Conservation (phyloP, 208 protist species). For the Acanthamoeba triangularis region DNA sequence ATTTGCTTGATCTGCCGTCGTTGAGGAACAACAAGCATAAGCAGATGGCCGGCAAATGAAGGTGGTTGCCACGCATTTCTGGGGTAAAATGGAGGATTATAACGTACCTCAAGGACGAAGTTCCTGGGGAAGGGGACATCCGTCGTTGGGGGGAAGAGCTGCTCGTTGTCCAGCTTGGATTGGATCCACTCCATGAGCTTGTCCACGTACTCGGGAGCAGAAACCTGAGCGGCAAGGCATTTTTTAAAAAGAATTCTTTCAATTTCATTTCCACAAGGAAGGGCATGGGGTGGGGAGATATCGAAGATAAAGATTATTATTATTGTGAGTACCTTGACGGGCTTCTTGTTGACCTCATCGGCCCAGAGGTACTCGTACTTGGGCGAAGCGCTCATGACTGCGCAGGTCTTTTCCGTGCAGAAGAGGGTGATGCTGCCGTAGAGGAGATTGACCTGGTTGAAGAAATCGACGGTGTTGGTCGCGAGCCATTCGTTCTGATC, state of each 20-base stretch:
- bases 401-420: conserved; percentile 97
- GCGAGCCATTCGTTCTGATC: conserved; percentile 99
- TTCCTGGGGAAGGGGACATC: conserved; percentile 91
- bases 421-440: conserved; percentile 99
- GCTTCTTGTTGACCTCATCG: conserved; percentile 92
- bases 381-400: conserved; percentile 97
- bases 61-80: neutral
- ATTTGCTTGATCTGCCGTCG: conserved; percentile 88
- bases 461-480: conserved; percentile 99
- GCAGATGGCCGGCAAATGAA: too few species aligned
- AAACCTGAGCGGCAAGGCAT: conserved; percentile 96
- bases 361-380: conserved; percentile 98
- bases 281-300: too few species aligned
- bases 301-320: neutral
- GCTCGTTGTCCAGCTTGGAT: conserved; percentile 96
- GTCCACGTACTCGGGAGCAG: conserved; percentile 98
- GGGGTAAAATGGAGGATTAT: conserved; percentile 93
- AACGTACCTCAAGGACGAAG: conserved; percentile 97
- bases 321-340: conserved; percentile 83
- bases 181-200: conserved; percentile 99
- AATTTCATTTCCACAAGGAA: neutral
- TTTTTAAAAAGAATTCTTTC: conserved; percentile 82
- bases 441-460: conserved; percentile 99
- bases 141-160: conserved; percentile 96
- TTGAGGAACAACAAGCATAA: neutral